Evolutionary conservation across 345 rosid species (phyloP).

Genomic region (Tarenaya hassleriana): DNA sequence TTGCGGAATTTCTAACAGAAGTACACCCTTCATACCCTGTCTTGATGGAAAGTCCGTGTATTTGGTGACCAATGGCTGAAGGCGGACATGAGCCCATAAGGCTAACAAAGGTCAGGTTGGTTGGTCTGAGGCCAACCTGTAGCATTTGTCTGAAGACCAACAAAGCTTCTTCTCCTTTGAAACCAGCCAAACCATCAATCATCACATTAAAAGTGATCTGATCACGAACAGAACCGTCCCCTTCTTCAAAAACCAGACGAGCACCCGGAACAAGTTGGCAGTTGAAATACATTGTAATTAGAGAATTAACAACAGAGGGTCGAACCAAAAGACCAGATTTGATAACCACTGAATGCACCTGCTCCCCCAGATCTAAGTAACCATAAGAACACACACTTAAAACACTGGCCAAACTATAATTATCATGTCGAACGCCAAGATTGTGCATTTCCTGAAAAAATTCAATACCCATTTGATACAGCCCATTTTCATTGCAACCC

Average conservation of each 20-base stretch:
- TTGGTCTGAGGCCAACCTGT: constrained; percentile 43
- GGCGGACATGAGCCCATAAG: constrained; percentile 44
- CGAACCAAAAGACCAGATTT: constrained; percentile 45
- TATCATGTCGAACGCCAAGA: constrained; percentile 48
- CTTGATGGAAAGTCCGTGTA: constrained; percentile 48
- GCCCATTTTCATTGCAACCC: constrained; percentile 52
- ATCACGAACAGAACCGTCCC: constrained; percentile 34
- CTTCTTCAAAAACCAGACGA: constrained; percentile 40
- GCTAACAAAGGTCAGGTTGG: constrained; percentile 51
- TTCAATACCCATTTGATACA: constrained; percentile 36
- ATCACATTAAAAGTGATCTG: constrained; percentile 63
- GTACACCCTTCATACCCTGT: constrained; percentile 49
- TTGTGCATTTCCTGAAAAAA: constrained; percentile 53
- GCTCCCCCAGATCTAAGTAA: constrained; percentile 44
- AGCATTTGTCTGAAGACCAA: constrained; percentile 44
- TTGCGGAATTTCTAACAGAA: constrained; percentile 50
- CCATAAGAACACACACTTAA: constrained; percentile 46
- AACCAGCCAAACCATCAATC: constrained; percentile 50
- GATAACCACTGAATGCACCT: constrained; percentile 52
- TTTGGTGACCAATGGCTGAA: constrained; percentile 32
- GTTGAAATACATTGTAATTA: constrained; percentile 63
- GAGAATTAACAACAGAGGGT: constrained; percentile 52
- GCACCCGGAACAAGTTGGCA: constrained; percentile 35
- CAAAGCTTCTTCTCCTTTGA: constrained; percentile 38
- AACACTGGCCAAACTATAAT: constrained; percentile 59